These are phyloP conservation scores for Botrytis deweyae DNA, from an alignment of 2,329 filamentous ascomycete species.

Conservation along the genomic window DNA sequence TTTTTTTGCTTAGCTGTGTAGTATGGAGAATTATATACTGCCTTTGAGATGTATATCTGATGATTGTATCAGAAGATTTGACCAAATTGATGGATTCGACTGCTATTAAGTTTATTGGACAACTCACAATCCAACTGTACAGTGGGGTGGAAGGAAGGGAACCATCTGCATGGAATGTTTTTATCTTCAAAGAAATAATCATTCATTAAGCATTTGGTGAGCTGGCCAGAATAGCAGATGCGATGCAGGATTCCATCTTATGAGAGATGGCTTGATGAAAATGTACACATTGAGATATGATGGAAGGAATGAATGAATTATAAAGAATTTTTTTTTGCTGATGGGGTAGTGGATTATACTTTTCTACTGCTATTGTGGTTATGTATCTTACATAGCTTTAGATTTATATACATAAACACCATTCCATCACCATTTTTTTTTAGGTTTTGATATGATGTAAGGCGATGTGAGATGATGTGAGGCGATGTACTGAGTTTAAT, in stretches of 20 bases:
- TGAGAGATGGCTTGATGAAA: conserved; percentile 15
- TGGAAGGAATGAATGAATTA: conserved; percentile 22
- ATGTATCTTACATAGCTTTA: conserved; percentile 35
- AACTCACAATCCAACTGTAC: conserved; percentile 36
- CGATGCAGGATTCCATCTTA: conserved; percentile 25
- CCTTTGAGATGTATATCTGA: conserved; percentile 34
- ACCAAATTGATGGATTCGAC: conserved; percentile 30
- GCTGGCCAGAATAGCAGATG: conserved; percentile 36
- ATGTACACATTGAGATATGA: conserved; percentile 29
- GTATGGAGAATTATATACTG: conserved; percentile 25
- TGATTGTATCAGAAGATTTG: conserved; percentile 33
- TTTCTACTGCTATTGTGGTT: conserved; percentile 27
- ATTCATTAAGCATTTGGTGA: conserved; percentile 29
- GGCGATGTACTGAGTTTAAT: not conserved
- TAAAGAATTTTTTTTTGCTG: conserved; percentile 21
- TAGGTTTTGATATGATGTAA: not conserved
- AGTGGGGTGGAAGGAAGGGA: conserved; percentile 39
- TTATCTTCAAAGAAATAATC: conserved; percentile 28
- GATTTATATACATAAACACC: conserved; percentile 27
- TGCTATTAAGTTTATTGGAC: conserved; percentile 35
- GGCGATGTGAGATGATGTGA: not conserved
- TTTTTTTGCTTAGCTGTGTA: conserved; percentile 35
- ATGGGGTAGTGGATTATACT: not conserved
- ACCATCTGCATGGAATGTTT: conserved; percentile 34
- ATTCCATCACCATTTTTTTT: conserved; percentile 24